Base-by-base conservation (phyloP, 2,329 filamentous ascomycete species). In the Arthrobotrys sphaeroides region DNA sequence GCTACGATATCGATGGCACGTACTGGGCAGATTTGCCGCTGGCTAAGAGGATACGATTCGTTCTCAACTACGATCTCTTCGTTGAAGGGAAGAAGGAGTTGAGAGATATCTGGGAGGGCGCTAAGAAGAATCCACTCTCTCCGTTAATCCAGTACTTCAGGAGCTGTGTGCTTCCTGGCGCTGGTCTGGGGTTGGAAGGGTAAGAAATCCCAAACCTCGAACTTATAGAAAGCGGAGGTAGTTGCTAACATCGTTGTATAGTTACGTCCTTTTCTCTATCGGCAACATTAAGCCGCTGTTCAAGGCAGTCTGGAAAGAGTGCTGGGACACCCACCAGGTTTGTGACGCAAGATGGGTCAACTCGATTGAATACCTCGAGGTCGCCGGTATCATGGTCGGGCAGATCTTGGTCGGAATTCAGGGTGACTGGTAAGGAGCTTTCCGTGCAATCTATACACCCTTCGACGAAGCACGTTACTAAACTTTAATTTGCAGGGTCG, bases 241-340 rank as follows among this genome's bases (percentile, higher is more conserved):
- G 26, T 36, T 12, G 20, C 67, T 66, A 47, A 65, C 31, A 24
- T 3, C 28, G 72, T 79, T 31, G 5, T 6, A 13, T 69, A 89
- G 93, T 80, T 98, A 97, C 81, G 94, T 97, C 43, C 88, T 98
- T 18, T 98, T 98, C 86, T 97, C 94, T 77, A 97, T 98, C 79
- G 94, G 94, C 72, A 97, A 97, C 83, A 85, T 98, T 78, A 89
- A 91, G 81, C 91, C 94, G 3, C 86, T 98, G 9, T 94, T 97
- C 81, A 83, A 88, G 76, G 86, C 88, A 33, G 88, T 89, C 4
- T 98, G 94, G 87, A 88, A 89, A 0, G 79, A 84, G 2, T 98
- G 94, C 85, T 98, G 94, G 94, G 85, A 85, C 10, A 84, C 85
- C 22, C 83, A 87, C 74, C 82, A 85, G 2, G 89, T 88, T 26